Base-by-base conservation (phyloP, 257 asterid species). In the Petunia secreta region DNA sequence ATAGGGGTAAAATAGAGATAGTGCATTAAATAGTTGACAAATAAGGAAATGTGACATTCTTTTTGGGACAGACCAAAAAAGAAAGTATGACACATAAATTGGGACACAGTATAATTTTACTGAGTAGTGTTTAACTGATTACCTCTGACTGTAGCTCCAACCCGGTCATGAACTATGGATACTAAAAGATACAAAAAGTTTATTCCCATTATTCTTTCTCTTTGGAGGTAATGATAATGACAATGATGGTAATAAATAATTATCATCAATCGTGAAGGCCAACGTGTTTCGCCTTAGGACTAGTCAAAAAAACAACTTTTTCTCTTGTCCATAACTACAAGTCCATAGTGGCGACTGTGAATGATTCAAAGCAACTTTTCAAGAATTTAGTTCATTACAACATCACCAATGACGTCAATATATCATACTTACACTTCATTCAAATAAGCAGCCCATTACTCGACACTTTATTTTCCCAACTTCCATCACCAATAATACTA, bases 401-500 rank as follows among this genome's bases (percentile, higher is more conserved):
- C 77, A 34, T 71, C 77, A 71, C 34, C 77, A 36, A 71, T 71
- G 77, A 73, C 77, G 6, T 73, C n/a, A 50, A 11, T 50, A 2
- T 44, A 9, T 4, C 48, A 63, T 62, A 60, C 8, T 14, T 59
- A 6, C 15, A 54, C 5, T 4, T 13, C 14, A 53, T 13, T 4
- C 7, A 16, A 66, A 15, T 41, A 16, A 66, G 3, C 16, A 3
- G 52, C 38, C 38, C 74, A 39, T 15, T 52, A 44, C 75, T 43
- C 8, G 25, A 1, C n/a, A 43, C 55, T n/a, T 67, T 67, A 67
- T 8, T 44, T 68, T 46, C 59, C n/a, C 2, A 0, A 25, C 16
- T 71, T 16, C 59, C 60, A 71, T 8, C 9, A 48, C 11, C 8
- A 10, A 5, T 46, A 69, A 41, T 63, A 66, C 8, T 25, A 69